A percentile compares a stretch with the other conserved stretches of the same genome.
phyloP scores from a whole-genome alignment of 2,329 filamentous ascomycete genomes.

The Apiospora arundinis region DNA sequence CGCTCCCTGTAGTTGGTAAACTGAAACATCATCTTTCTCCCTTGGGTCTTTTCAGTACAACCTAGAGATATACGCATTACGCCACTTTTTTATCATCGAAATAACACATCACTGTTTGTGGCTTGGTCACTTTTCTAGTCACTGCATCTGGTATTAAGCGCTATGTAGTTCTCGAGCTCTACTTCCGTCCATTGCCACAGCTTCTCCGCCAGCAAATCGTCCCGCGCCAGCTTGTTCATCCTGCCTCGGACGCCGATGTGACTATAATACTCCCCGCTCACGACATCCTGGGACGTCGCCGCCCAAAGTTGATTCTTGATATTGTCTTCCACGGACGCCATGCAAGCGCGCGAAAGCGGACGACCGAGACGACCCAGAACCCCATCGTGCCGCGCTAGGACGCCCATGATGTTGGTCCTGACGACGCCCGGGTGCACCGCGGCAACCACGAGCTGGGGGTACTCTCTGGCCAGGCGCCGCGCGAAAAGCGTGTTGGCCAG shows the following conservation, averaged over 20 bases:
- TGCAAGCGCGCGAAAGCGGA: not conserved
- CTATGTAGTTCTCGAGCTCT: constrained; percentile 31
- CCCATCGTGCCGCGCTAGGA: not conserved
- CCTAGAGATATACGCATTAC: no score
- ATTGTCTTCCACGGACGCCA: constrained; percentile 39
- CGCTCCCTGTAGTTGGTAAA: no score
- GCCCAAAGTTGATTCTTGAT: constrained; percentile 48
- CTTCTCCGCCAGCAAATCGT: constrained; percentile 35
- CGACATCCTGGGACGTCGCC: constrained; percentile 36
- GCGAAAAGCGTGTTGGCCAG: constrained; percentile 28
- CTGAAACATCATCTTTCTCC: no score
- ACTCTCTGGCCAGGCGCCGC: constrained; percentile 26
- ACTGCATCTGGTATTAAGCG: not conserved
- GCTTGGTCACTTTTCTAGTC: not conserved
- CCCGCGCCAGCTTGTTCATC: constrained; percentile 27
- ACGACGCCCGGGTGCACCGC: constrained; percentile 26
- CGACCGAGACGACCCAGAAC: not conserved
- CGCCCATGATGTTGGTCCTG: constrained; percentile 14
- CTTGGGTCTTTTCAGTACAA: no score
- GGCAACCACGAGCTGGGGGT: constrained; percentile 22
- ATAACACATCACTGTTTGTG: not conserved
- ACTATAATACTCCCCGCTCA: constrained; percentile 43
- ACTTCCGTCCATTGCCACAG: constrained; percentile 44
- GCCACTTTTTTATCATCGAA: no score
- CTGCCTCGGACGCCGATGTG: constrained; percentile 39